Conservation (phyloP, 179 eudicot genomes). For the Beta lomatogona region DNA sequence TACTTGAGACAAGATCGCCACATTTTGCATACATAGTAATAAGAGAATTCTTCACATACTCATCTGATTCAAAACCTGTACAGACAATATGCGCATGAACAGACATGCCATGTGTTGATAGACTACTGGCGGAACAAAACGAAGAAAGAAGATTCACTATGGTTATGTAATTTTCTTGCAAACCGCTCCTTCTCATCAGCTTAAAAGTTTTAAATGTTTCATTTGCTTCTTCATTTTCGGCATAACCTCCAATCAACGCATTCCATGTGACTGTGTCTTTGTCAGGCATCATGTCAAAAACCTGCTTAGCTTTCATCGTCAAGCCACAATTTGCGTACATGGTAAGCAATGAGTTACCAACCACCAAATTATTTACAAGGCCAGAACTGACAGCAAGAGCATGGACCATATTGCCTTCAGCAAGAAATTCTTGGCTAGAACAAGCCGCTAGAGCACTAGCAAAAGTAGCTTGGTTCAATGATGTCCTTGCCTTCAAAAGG, state of each 20-base stretch:
- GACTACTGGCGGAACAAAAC: slow-evolving; percentile 38
- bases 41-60: slow-evolving; percentile 72
- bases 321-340: slow-evolving; percentile 67
- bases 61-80: slow-evolving; percentile 58
- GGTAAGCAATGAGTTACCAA: slow-evolving; percentile 72
- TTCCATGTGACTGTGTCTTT: slow-evolving; percentile 75
- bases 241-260: slow-evolving; percentile 69
- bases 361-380: slow-evolving; percentile 45
- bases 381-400: slow-evolving; percentile 54
- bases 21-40: slow-evolving; percentile 29
- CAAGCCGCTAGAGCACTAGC: slow-evolving; percentile 71
- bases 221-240: slow-evolving; percentile 53
- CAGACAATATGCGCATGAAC: slow-evolving; percentile 52
- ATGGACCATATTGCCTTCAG: slow-evolving; percentile 55
- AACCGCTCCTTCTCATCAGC: slow-evolving; percentile 46
- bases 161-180: slow-evolving; percentile 63
- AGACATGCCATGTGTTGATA: slow-evolving; percentile 58
- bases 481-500: slow-evolving; percentile 33
- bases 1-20: slow-evolving; percentile 67
- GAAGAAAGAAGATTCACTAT: slow-evolving; percentile 60
- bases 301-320: slow-evolving; percentile 48
- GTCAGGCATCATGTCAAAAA: slow-evolving; percentile 45
- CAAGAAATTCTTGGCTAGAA: slow-evolving; percentile 48
- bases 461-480: slow-evolving; percentile 50
- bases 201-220: slow-evolving; percentile 50